phyloP scores from a whole-genome alignment of 148 eudicot species.

The Dianthus caryophyllus region DNA sequence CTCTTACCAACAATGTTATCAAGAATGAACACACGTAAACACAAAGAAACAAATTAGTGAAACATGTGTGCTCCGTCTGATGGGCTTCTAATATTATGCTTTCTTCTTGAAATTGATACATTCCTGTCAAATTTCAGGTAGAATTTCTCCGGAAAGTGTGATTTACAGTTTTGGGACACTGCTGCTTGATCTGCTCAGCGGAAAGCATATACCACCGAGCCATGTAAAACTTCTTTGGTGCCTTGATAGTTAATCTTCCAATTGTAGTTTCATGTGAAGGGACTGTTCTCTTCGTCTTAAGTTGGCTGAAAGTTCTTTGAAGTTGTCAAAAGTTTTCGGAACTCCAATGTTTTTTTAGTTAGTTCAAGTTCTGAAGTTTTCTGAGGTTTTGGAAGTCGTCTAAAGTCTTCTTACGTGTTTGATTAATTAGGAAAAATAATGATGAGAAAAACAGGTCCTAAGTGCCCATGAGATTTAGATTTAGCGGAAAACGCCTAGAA shows the following conservation, averaged over 20 bases:
- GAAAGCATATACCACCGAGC: constrained; percentile 83
- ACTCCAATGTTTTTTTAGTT: too few relatives aligned
- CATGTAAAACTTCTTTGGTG: constrained; percentile 44
- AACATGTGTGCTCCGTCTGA: background rate
- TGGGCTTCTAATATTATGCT: background rate
- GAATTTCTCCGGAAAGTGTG: constrained; percentile 71
- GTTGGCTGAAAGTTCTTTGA: too few relatives aligned
- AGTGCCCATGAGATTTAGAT: background rate
- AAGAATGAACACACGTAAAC: too few relatives aligned
- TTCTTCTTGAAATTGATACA: constrained; percentile 18
- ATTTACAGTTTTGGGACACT: constrained; percentile 80
- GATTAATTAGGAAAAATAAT: too few relatives aligned
- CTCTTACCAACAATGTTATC: too few relatives aligned
- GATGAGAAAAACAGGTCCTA: too few relatives aligned
- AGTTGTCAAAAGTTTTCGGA: too few relatives aligned
- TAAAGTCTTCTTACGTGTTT: too few relatives aligned
- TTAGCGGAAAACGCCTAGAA: background rate
- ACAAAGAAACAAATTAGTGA: background rate
- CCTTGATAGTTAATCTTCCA: background rate
- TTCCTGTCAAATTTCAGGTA: constrained; percentile 47
- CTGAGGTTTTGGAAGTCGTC: too few relatives aligned
- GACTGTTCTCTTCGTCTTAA: background rate
- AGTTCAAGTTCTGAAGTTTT: too few relatives aligned
- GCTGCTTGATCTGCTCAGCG: constrained; percentile 78
- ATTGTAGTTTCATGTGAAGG: background rate